phyloP scores from a whole-genome alignment of 192 early-diverging fungal genomes.

The Pecoramyces ruminantium region DNA sequence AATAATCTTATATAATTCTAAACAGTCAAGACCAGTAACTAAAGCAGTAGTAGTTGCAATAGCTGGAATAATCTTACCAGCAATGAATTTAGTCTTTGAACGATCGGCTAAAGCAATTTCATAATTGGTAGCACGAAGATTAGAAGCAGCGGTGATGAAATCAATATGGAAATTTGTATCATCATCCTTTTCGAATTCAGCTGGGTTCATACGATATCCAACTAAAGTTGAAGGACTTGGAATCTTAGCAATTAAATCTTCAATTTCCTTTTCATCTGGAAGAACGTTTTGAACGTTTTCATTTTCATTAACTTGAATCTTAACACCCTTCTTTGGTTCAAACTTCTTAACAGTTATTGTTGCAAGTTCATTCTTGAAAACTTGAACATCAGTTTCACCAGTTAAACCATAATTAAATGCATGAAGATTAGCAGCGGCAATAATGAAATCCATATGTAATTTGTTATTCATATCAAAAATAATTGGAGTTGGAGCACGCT shows the following conservation, averaged over 20 bases:
- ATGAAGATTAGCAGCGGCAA: conserved; percentile 79
- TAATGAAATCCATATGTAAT: conserved; percentile 76
- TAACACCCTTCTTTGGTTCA: conserved; percentile 76
- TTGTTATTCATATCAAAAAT: conserved; percentile 59
- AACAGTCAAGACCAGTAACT: conserved; percentile 50
- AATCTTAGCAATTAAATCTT: conserved; percentile 44
- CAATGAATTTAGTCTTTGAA: conserved; percentile 75
- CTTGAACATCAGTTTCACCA: conserved; percentile 37
- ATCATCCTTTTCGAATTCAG: conserved; percentile 99
- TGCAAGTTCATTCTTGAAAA: conserved; percentile 40
- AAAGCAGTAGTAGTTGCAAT: conserved; percentile 33
- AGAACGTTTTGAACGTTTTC: conserved; percentile 36
- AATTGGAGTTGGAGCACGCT: conserved; percentile 75
- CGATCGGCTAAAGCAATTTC: conserved; percentile 54
- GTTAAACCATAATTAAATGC: conserved; percentile 87
- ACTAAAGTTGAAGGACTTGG: conserved; percentile 65
- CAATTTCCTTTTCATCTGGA: conserved; percentile 35
- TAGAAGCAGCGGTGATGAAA: conserved; percentile 94
- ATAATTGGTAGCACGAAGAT: conserved; percentile 77
- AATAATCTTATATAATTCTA: conserved; percentile 92
- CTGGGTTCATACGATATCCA: conserved; percentile 69
- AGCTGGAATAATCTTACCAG: conserved; percentile 78
- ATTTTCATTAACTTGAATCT: conserved; percentile 87
- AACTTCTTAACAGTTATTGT: conserved; percentile 63
- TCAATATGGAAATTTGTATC: conserved; percentile 99